Evolutionary conservation across 2,329 filamentous ascomycete species (phyloP), one percentile per base, ranked within the genome.

Genomic region (Endocalyx cinctus): DNA sequence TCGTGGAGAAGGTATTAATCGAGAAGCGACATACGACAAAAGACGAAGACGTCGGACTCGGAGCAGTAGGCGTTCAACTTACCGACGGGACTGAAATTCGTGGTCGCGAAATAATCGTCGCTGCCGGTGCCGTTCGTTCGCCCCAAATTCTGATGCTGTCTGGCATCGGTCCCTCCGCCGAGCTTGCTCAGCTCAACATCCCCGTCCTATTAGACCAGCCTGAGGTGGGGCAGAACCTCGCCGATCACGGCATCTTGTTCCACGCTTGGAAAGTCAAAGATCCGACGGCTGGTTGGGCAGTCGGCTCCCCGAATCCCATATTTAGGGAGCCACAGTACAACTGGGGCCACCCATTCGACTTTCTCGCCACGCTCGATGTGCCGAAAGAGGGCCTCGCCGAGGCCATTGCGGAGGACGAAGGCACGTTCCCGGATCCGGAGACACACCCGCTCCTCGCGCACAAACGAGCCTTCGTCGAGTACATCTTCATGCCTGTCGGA

Each of bases 331-430:
- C 59, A 0, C 57, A 63, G 14, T 67, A 64, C 38, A 33, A 43
- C 1, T 38, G 57, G 26, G 64, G 62, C 1, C 40, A 50, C 4
- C 62, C 62, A 0, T 34, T 50, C 27, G 61, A 67, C 42, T 67
- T 61, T 44, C 47, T 62, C 10, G 54, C 57, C 6, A 53, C 47
- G 2, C 49, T 46, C 0, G 43, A 43, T 14, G 43, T 61, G 3
- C 37, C 45, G 7, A 48, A 46, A 11, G 43, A 57, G 0, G 52
- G 51, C 0, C 52, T 64, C 3, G 39, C 37, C 5, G 37, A 41
- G 11, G 60, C 58, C 3, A 57, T 62, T 6, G 37, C 50, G 17
- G 49, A 49, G 25, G 60, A 63, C 14, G 58, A 61, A 19, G 59
- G 56, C 3, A 27, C 47, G 28, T 35, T 45, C 43, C 47, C 52